Evolutionary conservation across 2,329 filamentous ascomycete genomes (phyloP), one percentile per base, ranked within the genome.

Genomic region (Aspergillus ruber): DNA sequence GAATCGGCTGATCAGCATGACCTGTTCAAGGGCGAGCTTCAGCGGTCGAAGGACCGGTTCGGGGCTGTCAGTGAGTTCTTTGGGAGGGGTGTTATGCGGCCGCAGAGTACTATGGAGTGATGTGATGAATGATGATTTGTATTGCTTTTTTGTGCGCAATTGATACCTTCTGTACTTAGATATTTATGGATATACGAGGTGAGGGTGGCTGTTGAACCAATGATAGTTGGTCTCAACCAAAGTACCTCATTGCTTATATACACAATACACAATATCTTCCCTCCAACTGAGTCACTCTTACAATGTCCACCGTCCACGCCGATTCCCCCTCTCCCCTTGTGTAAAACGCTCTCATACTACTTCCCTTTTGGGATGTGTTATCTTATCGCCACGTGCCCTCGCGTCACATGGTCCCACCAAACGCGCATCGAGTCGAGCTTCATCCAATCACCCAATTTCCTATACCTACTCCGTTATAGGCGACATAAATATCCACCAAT

Each of bases 51-150:
- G 35, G 90, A 95, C 68, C 79, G 87, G 45, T 96, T 97, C 67
- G 86, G 82, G n/a, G 91, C 89, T 1, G 81, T 97, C 47, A 88
- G 89, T 50, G 89, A 95, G 63, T 98, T 93, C 81, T 97, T 95
- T 75, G 91, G 90, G 1, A 76, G 90, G 48, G 91, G 93, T 1
- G 90, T 97, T 3, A 95, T 97, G 90, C 80, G 61, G 44, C 56
- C 67, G 20, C 65, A 67, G 48, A 60, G 51, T 49, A 65, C 60
- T 12, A 64, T 66, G 59, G 66, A 69, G 42, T 58, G 51, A 54
- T 56, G 42, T 23, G 25, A 29, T 12, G 25, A 25, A 9, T 21
- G 39, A 27, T 27, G 12, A 13, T 15, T 18, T 43, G 12, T n/a
- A 7, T 40, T 40, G n/a, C 12, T n/a, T 35, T 20, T 13, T 21